Percentiles rank a stretch among this genome's conserved stretches.
Evolutionary conservation across 495 filamentous ascomycete species (phyloP).

Genomic region (Cetradonia linearis): DNA sequence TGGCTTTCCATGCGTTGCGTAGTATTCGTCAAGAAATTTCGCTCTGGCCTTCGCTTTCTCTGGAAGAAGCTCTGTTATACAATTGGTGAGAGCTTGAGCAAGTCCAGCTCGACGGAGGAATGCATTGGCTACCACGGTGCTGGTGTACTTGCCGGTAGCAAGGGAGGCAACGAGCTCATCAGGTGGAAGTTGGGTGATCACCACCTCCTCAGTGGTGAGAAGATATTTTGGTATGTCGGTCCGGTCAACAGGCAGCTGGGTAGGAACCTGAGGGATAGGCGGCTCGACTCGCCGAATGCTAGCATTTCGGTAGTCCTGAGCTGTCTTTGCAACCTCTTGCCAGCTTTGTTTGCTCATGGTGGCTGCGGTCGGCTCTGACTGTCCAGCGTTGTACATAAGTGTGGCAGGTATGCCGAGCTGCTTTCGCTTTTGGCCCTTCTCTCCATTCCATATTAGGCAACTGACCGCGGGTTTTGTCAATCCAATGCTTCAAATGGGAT

Average conservation of each 20-base stretch:
- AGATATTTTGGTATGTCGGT: slow-evolving; percentile 32
- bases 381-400: not conserved
- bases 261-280: slow-evolving; percentile 26
- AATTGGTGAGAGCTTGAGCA: slow-evolving; percentile 36
- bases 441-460: not conserved
- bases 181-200: slow-evolving; percentile 33
- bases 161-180: slow-evolving; percentile 31
- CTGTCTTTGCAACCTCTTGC: slow-evolving; percentile 32
- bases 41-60: slow-evolving; percentile 28
- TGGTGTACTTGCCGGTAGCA: slow-evolving; percentile 28
- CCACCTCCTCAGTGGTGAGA: slow-evolving; percentile 30
- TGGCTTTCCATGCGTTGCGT: slow-evolving; percentile 23
- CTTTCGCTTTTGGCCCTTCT: not conserved
- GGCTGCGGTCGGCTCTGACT: slow-evolving; percentile 11
- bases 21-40: slow-evolving; percentile 29
- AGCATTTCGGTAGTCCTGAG: slow-evolving; percentile 32
- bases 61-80: slow-evolving; percentile 33
- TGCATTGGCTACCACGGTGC: slow-evolving; percentile 34
- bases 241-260: slow-evolving; percentile 31
- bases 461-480: not conserved
- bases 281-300: slow-evolving; percentile 33
- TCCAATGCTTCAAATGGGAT: not conserved
- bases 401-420: slow-evolving; percentile 6
- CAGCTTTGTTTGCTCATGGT: slow-evolving; percentile 24
- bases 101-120: slow-evolving; percentile 39